These are phyloP conservation scores for Amanita brunnescens DNA, from an alignment of 768 basidiomycete genomes.

Conservation along the genomic window DNA sequence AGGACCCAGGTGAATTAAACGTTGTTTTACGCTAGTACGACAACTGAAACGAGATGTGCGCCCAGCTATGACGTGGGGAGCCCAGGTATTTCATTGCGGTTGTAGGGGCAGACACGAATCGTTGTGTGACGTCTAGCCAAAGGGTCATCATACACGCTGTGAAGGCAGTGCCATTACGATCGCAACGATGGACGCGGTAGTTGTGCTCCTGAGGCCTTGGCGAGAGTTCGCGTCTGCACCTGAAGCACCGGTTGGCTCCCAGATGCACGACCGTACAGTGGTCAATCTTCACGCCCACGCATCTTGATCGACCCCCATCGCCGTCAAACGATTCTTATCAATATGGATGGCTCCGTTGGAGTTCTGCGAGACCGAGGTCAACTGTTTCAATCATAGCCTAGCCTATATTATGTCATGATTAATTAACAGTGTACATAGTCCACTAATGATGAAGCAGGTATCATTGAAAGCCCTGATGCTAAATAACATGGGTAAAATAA, in stretches of 20 bases:
- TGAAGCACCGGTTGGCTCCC: constrained; percentile 22
- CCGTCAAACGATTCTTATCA: constrained; percentile 10
- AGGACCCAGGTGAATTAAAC: too few relatives aligned
- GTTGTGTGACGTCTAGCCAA: too few relatives aligned
- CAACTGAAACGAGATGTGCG: too few relatives aligned
- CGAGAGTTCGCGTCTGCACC: background rate
- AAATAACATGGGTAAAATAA: too few relatives aligned
- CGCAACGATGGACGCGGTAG: too few relatives aligned
- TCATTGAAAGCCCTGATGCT: too few relatives aligned
- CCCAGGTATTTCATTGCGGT: too few relatives aligned
- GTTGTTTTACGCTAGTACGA: too few relatives aligned
- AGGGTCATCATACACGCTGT: too few relatives aligned
- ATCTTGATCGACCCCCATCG: constrained; percentile 17
- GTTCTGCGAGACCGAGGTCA: background rate
- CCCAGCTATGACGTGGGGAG: too few relatives aligned
- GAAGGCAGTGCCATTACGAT: constrained; percentile 1
- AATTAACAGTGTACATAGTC: background rate
- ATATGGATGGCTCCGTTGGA: constrained; percentile 9
- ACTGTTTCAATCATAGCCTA: background rate
- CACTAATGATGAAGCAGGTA: background rate
- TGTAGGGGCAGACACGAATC: too few relatives aligned
- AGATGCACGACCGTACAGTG: constrained; percentile 23
- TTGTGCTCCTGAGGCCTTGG: constrained; percentile 1
- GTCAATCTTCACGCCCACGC: constrained; percentile 13
- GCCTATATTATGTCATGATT: background rate